Evolutionary conservation across 768 basidiomycete genomes (phyloP).

Genomic region (Gelatoporia subvermispora): DNA sequence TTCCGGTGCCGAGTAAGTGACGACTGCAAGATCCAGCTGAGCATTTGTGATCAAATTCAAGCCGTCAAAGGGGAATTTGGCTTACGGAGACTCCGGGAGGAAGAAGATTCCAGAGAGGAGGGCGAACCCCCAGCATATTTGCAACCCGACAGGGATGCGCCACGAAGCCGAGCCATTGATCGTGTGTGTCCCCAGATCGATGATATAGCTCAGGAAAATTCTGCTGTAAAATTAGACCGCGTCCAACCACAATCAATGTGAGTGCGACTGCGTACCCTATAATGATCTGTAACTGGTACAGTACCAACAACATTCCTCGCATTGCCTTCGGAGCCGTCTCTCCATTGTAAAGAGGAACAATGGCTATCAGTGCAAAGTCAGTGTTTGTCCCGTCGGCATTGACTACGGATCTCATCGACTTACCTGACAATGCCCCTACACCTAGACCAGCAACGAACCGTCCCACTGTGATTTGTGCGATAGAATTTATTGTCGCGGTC

Average conservation of each 20-base stretch:
- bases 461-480: constrained; percentile 68
- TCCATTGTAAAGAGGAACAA: constrained; percentile 57
- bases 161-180: constrained; percentile 60
- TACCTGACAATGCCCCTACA: constrained; percentile 69
- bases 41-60: too few species aligned
- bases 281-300: constrained; percentile 78
- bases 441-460: constrained; percentile 74
- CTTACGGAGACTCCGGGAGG: constrained; percentile 75
- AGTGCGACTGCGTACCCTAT: constrained; percentile 41
- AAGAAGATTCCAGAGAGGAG: constrained; percentile 68
- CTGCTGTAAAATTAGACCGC: constrained; percentile 26
- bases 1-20: constrained; percentile 59
- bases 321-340: constrained; percentile 74
- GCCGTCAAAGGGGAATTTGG: too few species aligned
- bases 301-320: constrained; percentile 64
- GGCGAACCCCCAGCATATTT: constrained; percentile 64
- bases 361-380: constrained; percentile 9
- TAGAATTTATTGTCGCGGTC: constrained; percentile 54
- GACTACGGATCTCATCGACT: constrained; percentile 1
- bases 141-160: constrained; percentile 71
- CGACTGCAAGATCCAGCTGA: constrained; percentile 36
- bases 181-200: constrained; percentile 62
- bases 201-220: constrained; percentile 67
- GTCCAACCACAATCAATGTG: not conserved
- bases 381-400: too few species aligned